These are phyloP conservation scores for Alectoria sarmentosa DNA, from an alignment of 495 filamentous ascomycete genomes.

Conservation along the genomic window DNA sequence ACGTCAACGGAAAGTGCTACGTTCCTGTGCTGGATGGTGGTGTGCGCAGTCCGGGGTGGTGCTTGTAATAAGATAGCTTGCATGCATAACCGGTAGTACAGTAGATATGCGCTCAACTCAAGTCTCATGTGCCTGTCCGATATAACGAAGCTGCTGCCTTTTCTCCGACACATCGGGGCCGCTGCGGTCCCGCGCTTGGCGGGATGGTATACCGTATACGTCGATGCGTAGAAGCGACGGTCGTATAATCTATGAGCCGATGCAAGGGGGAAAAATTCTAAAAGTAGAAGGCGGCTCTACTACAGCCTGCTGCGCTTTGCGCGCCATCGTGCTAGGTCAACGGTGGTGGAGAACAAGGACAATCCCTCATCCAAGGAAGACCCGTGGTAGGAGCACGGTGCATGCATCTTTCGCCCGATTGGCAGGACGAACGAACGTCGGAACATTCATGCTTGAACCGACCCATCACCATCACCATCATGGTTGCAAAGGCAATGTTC, in stretches of 20 bases:
- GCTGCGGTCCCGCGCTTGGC: neutral
- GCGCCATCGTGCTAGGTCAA: neutral
- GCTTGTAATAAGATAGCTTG: neutral
- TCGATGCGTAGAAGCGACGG: neutral
- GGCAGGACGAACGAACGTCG: neutral
- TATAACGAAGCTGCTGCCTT: neutral
- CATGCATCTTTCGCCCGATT: neutral
- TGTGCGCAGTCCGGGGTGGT: neutral
- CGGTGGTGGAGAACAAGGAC: neutral
- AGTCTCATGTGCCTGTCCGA: neutral
- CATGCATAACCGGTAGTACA: neutral
- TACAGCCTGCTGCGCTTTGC: constrained; percentile 6
- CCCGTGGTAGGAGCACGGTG: neutral
- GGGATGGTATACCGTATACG: neutral
- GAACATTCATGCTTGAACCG: neutral
- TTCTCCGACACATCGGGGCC: neutral
- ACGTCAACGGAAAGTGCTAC: neutral
- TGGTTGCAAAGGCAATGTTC: neutral
- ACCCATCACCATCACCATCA: neutral
- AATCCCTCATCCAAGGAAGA: neutral
- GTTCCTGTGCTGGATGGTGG: neutral
- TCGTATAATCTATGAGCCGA: neutral
- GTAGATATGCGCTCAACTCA: constrained; percentile 5
- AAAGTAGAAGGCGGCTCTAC: constrained; percentile 1
- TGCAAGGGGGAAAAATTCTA: neutral